Evolutionary conservation across 139 green algal species (phyloP), one percentile per base, ranked within the genome.

Genomic region (Tetradesmus lagerheimii): DNA sequence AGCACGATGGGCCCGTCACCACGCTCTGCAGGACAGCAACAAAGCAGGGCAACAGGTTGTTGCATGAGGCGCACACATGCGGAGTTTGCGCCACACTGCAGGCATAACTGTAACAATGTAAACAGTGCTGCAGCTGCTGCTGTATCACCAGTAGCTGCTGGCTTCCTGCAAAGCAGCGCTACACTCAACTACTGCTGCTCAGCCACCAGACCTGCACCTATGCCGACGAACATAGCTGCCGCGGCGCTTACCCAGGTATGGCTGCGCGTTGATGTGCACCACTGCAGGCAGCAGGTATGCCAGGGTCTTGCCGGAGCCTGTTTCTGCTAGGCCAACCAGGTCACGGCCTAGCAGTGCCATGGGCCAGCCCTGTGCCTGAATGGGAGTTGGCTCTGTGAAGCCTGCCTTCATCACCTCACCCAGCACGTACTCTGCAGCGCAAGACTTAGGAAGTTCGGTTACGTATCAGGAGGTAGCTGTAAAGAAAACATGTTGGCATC

Each of bases 1-100:
- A 99, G 93, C 87, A 99, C 97, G 71, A 99, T 99, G 27, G 97
- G 97, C 27, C 97, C 97, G 90, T 99, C 97, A 39, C 97, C 97
- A 41, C 95, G 94, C 88, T 97, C 95, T 98, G 93, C 57, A 50
- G 15, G 16, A 35, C n/a, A 47, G n/a, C 35, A n/a, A 6, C 9
- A 16, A 2, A 4, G 18, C 57, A 71, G 20, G 9, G n/a, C 20
- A 31, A 16, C 57, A n/a, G 20, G 18, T 71, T 29, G 20, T 16
- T 11, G 20, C 23, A n/a, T 20, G 2, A 31, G n/a, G 57, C 20
- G 3, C 3, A 64, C 50, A 12, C 50, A 12, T 6, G 50, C 50
- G 11, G n/a, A n/a, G n/a, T n/a, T n/a, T n/a, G n/a, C n/a, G n/a
- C n/a, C n/a, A n/a, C n/a, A n/a, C n/a, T n/a, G n/a, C n/a, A n/a